A percentile compares a stretch with the other conserved stretches of the same genome.
Evolutionary conservation across 2,329 filamentous ascomycete species (phyloP).

Genomic region (Xylariomycetidae sp.): DNA sequence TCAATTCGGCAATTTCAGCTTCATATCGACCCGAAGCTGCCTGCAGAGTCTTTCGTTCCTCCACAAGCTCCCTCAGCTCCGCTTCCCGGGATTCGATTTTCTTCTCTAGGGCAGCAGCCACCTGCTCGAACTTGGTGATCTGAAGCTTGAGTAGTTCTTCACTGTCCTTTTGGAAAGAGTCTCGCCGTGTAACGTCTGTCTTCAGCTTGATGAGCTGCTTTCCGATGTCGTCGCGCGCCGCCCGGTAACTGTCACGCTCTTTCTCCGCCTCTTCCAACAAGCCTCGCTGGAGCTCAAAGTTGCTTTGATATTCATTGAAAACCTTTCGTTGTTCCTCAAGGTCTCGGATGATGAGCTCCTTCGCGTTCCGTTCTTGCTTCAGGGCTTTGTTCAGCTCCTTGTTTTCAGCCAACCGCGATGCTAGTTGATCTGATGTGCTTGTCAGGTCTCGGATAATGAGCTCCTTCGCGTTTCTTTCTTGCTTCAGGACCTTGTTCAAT

Average conservation of each 20-base stretch:
- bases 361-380: slow-evolving; percentile 24
- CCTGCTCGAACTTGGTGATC: slow-evolving; percentile 16
- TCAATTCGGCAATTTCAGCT: slow-evolving; percentile 13
- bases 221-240: slow-evolving; percentile 20
- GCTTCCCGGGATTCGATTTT: slow-evolving; percentile 19
- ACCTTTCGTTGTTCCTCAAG: slow-evolving; percentile 29
- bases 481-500: slow-evolving; percentile 20
- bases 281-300: slow-evolving; percentile 26
- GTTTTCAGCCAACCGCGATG: too few species aligned
- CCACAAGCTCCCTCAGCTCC: slow-evolving; percentile 19
- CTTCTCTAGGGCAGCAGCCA: slow-evolving; percentile 17
- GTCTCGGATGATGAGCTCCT: slow-evolving; percentile 27
- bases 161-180: slow-evolving; percentile 17
- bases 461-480: slow-evolving; percentile 27
- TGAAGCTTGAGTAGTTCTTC: slow-evolving; percentile 20
- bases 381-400: slow-evolving; percentile 23
- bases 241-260: slow-evolving; percentile 27
- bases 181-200: slow-evolving; percentile 17
- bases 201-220: slow-evolving; percentile 18
- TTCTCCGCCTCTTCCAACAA: slow-evolving; percentile 26
- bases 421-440: too few species aligned
- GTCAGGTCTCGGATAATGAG: slow-evolving; percentile 27
- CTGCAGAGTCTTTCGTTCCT: slow-evolving; percentile 18
- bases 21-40: slow-evolving; percentile 13
- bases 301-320: slow-evolving; percentile 29